Percentiles rank a stretch among this genome's conserved stretches.
Evolutionary conservation across 2,329 filamentous ascomycete genomes (phyloP).

Genomic region (Verticillium nubilum): DNA sequence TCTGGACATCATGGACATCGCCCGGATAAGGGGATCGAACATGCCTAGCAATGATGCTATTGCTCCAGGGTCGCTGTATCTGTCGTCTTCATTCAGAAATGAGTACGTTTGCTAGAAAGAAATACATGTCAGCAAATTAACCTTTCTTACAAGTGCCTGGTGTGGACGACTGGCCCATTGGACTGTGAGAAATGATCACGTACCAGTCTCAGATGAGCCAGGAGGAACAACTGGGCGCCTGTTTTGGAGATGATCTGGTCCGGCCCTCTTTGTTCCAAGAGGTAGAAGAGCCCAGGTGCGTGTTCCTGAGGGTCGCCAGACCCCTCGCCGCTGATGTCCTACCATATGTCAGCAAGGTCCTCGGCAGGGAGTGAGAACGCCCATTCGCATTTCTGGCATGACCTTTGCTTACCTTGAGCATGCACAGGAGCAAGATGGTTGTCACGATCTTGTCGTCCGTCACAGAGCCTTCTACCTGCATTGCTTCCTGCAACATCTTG

Average conservation of each 20-base stretch:
- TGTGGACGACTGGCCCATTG: neutral
- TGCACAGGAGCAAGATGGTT: constrained; percentile 23
- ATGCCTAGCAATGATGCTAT: constrained; percentile 19
- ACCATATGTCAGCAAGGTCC: constrained; percentile 1
- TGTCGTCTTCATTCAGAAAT: constrained; percentile 23
- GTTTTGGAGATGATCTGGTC: constrained; percentile 22
- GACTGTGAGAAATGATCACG: constrained; percentile 6
- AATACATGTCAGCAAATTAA: neutral
- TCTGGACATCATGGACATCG: constrained; percentile 22
- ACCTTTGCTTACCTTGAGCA: constrained; percentile 16
- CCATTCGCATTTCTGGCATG: neutral
- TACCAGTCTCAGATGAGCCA: constrained; percentile 23
- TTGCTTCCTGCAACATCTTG: constrained; percentile 19
- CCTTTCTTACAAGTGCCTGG: neutral
- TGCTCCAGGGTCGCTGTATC: constrained; percentile 22
- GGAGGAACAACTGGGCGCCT: constrained; percentile 23
- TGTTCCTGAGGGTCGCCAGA: constrained; percentile 22
- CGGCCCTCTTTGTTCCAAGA: constrained; percentile 23
- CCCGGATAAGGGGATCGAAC: constrained; percentile 23
- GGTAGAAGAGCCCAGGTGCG: constrained; percentile 24
- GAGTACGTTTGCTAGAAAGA: constrained; percentile 23
- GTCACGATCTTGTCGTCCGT: constrained; percentile 24
- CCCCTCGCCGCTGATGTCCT: constrained; percentile 26
- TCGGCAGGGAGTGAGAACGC: neutral
- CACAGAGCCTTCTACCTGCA: constrained; percentile 16